Evolutionary conservation across 2,329 filamentous ascomycete genomes (phyloP), one percentile per base, ranked within the genome.

Genomic region (Botryotinia narcissicola): DNA sequence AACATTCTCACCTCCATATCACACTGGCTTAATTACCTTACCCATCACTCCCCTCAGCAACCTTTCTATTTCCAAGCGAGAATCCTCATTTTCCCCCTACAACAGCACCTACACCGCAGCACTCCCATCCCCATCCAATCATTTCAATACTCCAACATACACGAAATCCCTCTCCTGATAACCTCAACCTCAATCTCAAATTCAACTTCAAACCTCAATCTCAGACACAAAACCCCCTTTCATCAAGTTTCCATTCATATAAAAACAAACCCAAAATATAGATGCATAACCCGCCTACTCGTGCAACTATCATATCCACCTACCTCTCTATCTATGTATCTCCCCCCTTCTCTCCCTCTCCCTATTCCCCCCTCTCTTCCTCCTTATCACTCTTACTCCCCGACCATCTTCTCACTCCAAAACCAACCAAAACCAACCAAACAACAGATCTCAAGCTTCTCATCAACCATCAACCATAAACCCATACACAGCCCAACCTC

Each of bases 381-480:
- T 35, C 29, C 9, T 6, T 16, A 9, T n/a, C n/a, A 7, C 42
- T 7, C n/a, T 16, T 18, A 0, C 12, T 6, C 4, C 2, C n/a
- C n/a, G 16, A n/a, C 51, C 10, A 40, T 12, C 42, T 6, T 6
- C 42, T 6, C 42, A 16, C 7, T 18, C 6, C 42, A 44, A 44
- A 44, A 44, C 18, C 42, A 44, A 44, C 25, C 25, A 54, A 54
- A 54, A 14, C 5, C 12, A 54, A n/a, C 4, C 12, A 54, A 54
- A 29, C 14, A 16, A 3, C 14, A 54, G 29, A 29, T 16, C 25
- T 54, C 44, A 46, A 46, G 44, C 6, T 22, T 22, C 7, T 46
- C 18, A 46, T 44, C 42, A 44, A 44, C 16, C 12, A 16, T 14
- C 12, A n/a, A n/a, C n/a, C n/a, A n/a, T n/a, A n/a, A n/a, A n/a